A percentile compares a stretch with the other conserved stretches of the same genome.
Conservation (phyloP, 352 stramenopile species). For the Aphanomyces euteiches region DNA sequence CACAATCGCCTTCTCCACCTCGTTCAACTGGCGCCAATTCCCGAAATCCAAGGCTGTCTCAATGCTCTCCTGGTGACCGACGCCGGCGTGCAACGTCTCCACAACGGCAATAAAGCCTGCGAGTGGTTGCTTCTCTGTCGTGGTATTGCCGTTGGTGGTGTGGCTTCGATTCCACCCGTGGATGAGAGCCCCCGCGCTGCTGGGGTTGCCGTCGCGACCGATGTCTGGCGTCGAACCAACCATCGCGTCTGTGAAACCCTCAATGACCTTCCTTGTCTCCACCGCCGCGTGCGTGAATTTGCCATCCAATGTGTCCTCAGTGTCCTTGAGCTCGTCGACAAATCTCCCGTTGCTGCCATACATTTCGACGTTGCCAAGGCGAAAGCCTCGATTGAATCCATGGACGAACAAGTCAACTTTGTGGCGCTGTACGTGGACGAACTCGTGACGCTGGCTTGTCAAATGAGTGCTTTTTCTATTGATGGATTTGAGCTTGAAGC, state of each 20-base stretch:
- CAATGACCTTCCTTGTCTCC: slow-evolving; percentile 57
- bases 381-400: slow-evolving; percentile 39
- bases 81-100: background rate
- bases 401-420: slow-evolving; percentile 47
- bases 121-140: slow-evolving; percentile 27
- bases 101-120: slow-evolving; percentile 21
- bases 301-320: slow-evolving; percentile 71
- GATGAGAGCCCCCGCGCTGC: slow-evolving; percentile 28
- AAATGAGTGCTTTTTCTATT: slow-evolving; percentile 63
- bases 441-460: slow-evolving; percentile 79
- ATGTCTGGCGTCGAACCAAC: slow-evolving; percentile 73
- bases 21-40: background rate
- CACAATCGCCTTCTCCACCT: background rate
- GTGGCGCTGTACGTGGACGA: slow-evolving; percentile 86
- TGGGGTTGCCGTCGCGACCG: slow-evolving; percentile 47
- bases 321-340: slow-evolving; percentile 60
- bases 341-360: slow-evolving; percentile 34
- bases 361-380: slow-evolving; percentile 71
- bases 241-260: slow-evolving; percentile 56
- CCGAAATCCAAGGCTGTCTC: slow-evolving; percentile 27
- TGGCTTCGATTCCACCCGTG: slow-evolving; percentile 7
- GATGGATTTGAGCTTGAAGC: slow-evolving; percentile 71
- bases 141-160: slow-evolving; percentile 22
- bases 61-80: slow-evolving; percentile 26
- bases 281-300: slow-evolving; percentile 71